phyloP scores from a whole-genome alignment of 495 filamentous ascomycete genomes.

The Cairneyella variabilis region DNA sequence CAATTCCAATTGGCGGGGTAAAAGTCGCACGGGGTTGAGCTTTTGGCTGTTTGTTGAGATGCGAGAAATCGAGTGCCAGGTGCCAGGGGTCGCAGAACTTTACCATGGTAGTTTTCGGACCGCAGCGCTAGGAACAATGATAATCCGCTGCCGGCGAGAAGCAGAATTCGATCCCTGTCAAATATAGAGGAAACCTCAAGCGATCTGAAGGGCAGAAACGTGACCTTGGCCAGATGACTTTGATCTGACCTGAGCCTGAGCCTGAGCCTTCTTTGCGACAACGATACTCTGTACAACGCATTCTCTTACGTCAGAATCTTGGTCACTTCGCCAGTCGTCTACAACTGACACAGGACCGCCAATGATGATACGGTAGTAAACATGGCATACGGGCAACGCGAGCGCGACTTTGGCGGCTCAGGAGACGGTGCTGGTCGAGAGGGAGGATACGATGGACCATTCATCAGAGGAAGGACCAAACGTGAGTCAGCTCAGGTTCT shows the following conservation, averaged over 20 bases:
- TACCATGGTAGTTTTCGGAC: too few relatives aligned
- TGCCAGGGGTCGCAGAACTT: too few relatives aligned
- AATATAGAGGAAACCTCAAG: too few relatives aligned
- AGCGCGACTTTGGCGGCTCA: constrained; percentile 24
- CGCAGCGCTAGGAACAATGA: constrained; percentile 12
- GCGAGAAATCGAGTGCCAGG: too few relatives aligned
- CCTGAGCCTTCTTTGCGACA: too few relatives aligned
- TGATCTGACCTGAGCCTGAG: too few relatives aligned
- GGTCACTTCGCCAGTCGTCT: neutral
- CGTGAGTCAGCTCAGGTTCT: constrained; percentile 39
- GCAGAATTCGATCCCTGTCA: neutral
- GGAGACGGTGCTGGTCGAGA: constrained; percentile 26
- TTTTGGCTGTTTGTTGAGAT: constrained; percentile 22
- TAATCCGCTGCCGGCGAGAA: constrained; percentile 2
- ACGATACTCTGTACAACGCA: neutral
- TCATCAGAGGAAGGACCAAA: constrained; percentile 38
- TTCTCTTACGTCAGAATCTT: neutral
- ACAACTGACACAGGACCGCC: neutral
- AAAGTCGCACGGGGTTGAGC: constrained; percentile 5
- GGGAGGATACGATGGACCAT: constrained; percentile 35
- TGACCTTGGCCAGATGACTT: constrained; percentile 16
- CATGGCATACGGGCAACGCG: constrained; percentile 29
- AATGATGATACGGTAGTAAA: constrained; percentile 19
- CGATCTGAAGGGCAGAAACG: constrained; percentile 4
- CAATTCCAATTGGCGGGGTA: neutral